These are phyloP conservation scores for Hyparrhenia diplandra DNA, from an alignment of 176 grass and related monocot species.

Conservation along the genomic window DNA sequence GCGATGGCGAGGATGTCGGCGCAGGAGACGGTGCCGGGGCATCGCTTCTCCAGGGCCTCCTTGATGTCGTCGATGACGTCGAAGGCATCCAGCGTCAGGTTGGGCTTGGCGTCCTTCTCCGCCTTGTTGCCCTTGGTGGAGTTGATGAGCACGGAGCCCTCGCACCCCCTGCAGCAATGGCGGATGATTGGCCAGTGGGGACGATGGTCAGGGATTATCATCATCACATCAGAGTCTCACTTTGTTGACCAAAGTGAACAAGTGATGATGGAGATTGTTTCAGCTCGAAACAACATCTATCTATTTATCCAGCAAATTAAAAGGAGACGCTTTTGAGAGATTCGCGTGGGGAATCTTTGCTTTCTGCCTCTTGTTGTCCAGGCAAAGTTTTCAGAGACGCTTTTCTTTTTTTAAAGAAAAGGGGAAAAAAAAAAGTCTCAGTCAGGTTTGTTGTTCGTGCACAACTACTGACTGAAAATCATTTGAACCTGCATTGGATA, in stretches of 20 bases:
- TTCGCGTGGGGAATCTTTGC: not conserved
- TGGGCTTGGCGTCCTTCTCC: slow-evolving; percentile 57
- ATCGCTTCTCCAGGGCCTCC: slow-evolving; percentile 30
- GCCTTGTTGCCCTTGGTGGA: slow-evolving; percentile 33
- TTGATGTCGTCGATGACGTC: slow-evolving; percentile 43
- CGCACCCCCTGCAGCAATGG: slow-evolving; percentile 37
- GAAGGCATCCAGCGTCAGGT: slow-evolving; percentile 39
- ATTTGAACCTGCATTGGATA: not conserved
- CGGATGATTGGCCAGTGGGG: no score
- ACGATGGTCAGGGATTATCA: not conserved
- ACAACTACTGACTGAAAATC: not conserved
- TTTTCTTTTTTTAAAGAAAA: not conserved
- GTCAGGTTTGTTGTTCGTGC: not conserved
- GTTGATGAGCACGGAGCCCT: slow-evolving; percentile 50
- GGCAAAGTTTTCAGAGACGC: not conserved
- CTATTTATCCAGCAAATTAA: not conserved
- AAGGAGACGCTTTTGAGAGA: not conserved
- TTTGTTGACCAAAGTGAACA: not conserved
- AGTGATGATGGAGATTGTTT: not conserved
- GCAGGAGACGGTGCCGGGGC: slow-evolving; percentile 68
- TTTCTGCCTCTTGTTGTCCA: not conserved
- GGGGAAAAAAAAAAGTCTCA: not conserved
- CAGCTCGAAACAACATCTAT: not conserved
- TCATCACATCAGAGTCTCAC: not conserved
- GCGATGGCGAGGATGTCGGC: slow-evolving; percentile 61